A percentile compares a stretch with the other conserved stretches of the same genome.
Evolutionary conservation across 345 rosid species (phyloP).

Genomic region (Ceriops zippeliana): DNA sequence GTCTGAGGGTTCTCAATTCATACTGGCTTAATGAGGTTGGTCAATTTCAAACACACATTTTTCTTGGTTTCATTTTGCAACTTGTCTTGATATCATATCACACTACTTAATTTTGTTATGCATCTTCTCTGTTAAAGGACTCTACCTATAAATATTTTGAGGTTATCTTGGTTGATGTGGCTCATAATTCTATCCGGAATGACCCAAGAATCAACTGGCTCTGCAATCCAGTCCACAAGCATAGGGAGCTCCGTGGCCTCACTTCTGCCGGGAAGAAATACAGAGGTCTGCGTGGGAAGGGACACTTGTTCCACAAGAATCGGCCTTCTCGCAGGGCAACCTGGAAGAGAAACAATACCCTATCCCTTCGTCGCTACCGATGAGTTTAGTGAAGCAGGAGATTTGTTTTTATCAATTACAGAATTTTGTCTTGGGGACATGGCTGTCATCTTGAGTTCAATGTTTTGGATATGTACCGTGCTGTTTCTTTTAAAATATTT

Average conservation of each 20-base stretch:
- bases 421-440: slow-evolving; percentile 3
- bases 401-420: background rate
- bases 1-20: slow-evolving; percentile 88
- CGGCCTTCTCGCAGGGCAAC: slow-evolving; percentile 93
- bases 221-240: slow-evolving; percentile 95
- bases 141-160: slow-evolving; percentile 94
- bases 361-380: slow-evolving; percentile 86
- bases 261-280: slow-evolving; percentile 94
- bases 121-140: slow-evolving; percentile 39
- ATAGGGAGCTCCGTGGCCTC: slow-evolving; percentile 97
- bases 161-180: slow-evolving; percentile 79
- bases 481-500: background rate
- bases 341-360: slow-evolving; percentile 93
- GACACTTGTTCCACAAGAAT: slow-evolving; percentile 80
- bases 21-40: slow-evolving; percentile 96
- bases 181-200: slow-evolving; percentile 74
- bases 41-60: background rate
- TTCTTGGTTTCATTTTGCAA: background rate
- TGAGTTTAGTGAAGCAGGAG: slow-evolving; percentile 28
- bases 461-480: slow-evolving; percentile 10
- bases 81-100: background rate
- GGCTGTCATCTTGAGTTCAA: slow-evolving; percentile 2
- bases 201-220: slow-evolving; percentile 96
- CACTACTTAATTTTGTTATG: background rate
- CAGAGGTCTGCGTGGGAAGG: slow-evolving; percentile 92